Conservation (phyloP, 179 eudicot species). For the Camellia oleifera region DNA sequence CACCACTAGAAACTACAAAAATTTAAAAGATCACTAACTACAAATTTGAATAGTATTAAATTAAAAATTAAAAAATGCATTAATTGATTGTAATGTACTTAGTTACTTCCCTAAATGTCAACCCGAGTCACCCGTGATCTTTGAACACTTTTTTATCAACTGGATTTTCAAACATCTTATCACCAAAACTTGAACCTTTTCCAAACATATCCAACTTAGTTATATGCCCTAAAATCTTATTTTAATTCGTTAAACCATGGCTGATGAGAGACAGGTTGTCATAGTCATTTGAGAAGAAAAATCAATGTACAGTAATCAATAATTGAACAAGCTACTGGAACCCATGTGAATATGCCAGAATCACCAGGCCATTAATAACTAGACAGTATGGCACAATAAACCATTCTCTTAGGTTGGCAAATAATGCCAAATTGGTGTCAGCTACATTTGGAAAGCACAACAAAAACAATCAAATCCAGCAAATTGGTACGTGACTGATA, state of each 20-base stretch:
- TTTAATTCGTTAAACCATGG: not conserved
- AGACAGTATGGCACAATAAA: not conserved
- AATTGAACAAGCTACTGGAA: not conserved
- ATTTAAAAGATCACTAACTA: not conserved
- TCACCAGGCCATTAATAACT: not conserved
- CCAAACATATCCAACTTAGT: not conserved
- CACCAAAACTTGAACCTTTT: not conserved
- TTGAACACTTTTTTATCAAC: not conserved
- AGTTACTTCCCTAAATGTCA: not conserved
- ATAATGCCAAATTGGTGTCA: not conserved
- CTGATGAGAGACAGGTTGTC: too few species aligned
- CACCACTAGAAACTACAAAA: too few species aligned
- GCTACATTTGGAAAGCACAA: not conserved
- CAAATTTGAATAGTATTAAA: not conserved
- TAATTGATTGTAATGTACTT: not conserved
- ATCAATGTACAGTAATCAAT: not conserved
- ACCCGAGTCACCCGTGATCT: not conserved
- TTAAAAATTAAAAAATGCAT: not conserved
- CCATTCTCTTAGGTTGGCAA: not conserved
- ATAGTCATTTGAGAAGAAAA: not conserved
- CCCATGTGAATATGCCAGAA: slow-evolving; percentile 3
- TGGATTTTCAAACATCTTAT: not conserved
- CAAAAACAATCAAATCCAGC: not conserved
- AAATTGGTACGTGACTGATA: not conserved
- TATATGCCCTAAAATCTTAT: not conserved